Conservation (phyloP, 257 asterid species). For the Lantana camara region DNA sequence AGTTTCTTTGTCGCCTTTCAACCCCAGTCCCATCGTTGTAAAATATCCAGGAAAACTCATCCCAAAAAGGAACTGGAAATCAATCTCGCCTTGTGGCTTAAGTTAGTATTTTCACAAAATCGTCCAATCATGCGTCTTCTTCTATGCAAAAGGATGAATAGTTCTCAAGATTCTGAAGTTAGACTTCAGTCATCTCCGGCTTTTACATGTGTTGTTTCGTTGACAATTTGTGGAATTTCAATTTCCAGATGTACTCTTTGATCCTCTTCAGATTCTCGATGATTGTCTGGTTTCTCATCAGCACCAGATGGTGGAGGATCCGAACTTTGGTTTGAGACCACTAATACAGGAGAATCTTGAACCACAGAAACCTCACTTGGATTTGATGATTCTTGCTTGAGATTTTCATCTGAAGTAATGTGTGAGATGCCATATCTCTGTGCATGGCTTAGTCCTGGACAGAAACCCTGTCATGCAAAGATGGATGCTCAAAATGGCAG, state of each 20-base stretch:
- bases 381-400: slow-evolving; percentile 45
- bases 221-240: slow-evolving; percentile 25
- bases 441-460: slow-evolving; percentile 81
- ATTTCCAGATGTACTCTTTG: slow-evolving; percentile 26
- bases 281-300: slow-evolving; percentile 35
- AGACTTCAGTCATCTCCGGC: slow-evolving; percentile 17
- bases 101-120: slow-evolving; percentile 27
- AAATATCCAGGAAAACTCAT: slow-evolving; percentile 1
- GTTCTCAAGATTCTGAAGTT: slow-evolving; percentile 12
- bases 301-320: slow-evolving; percentile 33
- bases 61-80: slow-evolving; percentile 2
- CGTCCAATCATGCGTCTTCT: slow-evolving; percentile 7
- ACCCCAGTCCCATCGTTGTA: slow-evolving; percentile 5
- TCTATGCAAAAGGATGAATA: slow-evolving; percentile 14
- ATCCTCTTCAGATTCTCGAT: slow-evolving; percentile 27
- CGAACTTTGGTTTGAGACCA: slow-evolving; percentile 39
- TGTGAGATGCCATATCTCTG: slow-evolving; percentile 85
- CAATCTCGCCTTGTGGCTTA: slow-evolving; percentile 4
- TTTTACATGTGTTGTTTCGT: slow-evolving; percentile 30
- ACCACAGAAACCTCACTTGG: slow-evolving; percentile 35
- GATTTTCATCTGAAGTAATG: slow-evolving; percentile 39
- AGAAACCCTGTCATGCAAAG: slow-evolving; percentile 67
- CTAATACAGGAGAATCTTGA: slow-evolving; percentile 38
- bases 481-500: slow-evolving; percentile 15
- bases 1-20: slow-evolving; percentile 19